Evolutionary conservation across 768 basidiomycete species (phyloP), one percentile per base, ranked within the genome.

Genomic region (Lactarius quietus): DNA sequence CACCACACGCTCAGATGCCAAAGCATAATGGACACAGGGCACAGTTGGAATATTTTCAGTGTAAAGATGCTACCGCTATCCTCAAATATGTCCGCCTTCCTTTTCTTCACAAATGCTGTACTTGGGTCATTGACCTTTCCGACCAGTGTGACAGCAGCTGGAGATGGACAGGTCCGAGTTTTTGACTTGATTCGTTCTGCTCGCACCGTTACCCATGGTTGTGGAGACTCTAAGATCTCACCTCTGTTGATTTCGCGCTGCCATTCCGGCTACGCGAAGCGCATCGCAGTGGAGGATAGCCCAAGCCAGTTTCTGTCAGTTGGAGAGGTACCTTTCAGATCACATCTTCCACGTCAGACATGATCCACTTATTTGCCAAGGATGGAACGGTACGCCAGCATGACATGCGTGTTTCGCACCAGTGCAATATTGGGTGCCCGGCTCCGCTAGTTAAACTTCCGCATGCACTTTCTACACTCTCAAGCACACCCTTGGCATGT

Each of bases 341-440:
- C 81, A 74, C 8, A 31, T 18, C 20, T 29, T 35, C 61, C 33
- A 64, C 68, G 55, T 65, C 69, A 41, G 70, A 74, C 56, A 65
- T 74, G 14, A 66, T 68, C 60, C 59, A 64, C 61, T 75, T 36
- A 68, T 41, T 72, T 62, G 74, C 48, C 66, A 72, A 93, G 88
- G 93, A 96, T 75, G 93, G 92, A 4, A 83, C 87, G 33, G 92
- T 95, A 12, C 83, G 93, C 29, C 93, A 95, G 72, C 93, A 95
- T 73, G 93, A 96, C 72, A 76, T 95, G 52, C 80, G 93, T 59
- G 82, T 82, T 12, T 75, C 81, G 17, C 90, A 95, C 74, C 74
- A 75, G n/a, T 96, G 93, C 75, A 68, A 75, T 33, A 69, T 72
- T 18, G 77, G 74, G 14, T 96, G 93, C 73, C 87, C 92, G 28